A percentile compares a stretch with the other conserved stretches of the same genome.
These are phyloP conservation scores for Candida adriatica DNA, from an alignment of 805 yeast genomes.

Conservation along the genomic window DNA sequence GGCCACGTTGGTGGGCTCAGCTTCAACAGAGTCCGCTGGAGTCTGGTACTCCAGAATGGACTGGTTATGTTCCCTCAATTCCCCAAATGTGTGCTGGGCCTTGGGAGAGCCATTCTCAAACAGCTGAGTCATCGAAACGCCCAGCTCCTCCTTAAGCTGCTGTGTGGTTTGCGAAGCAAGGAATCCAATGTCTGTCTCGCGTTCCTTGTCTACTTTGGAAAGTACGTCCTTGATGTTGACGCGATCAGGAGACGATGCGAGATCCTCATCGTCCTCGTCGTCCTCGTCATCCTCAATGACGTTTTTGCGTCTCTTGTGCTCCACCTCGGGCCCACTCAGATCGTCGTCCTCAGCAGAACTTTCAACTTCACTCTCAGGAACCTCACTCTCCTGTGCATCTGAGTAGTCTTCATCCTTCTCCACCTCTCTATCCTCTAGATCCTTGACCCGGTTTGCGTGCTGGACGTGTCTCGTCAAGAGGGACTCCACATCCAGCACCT, in stretches of 20 bases:
- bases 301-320: conserved; percentile 8
- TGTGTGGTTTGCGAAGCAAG: too few relatives aligned
- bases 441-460: conserved; percentile 17
- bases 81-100: conserved; percentile 12
- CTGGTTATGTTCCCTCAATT: conserved; percentile 10
- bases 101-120: conserved; percentile 19
- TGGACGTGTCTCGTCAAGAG: conserved; percentile 19
- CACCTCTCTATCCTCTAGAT: conserved; percentile 27
- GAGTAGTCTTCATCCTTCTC: background rate
- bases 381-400: conserved; percentile 1
- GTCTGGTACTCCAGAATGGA: conserved; percentile 7
- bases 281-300: conserved; percentile 13
- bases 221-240: conserved; percentile 4
- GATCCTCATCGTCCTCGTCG: conserved; percentile 12
- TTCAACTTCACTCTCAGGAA: conserved; percentile 20
- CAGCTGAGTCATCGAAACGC: conserved; percentile 18
- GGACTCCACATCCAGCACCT: conserved; percentile 18
- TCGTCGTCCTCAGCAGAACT: conserved; percentile 14
- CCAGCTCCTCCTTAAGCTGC: conserved; percentile 8
- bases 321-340: conserved; percentile 12
- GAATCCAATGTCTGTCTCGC: conserved; percentile 15
- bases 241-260: background rate
- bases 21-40: too few relatives aligned
- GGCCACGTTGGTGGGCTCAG: background rate
- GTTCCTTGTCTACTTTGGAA: conserved; percentile 1